phyloP scores from a whole-genome alignment of 352 stramenopile species.

The Pythium rishiriense region DNA sequence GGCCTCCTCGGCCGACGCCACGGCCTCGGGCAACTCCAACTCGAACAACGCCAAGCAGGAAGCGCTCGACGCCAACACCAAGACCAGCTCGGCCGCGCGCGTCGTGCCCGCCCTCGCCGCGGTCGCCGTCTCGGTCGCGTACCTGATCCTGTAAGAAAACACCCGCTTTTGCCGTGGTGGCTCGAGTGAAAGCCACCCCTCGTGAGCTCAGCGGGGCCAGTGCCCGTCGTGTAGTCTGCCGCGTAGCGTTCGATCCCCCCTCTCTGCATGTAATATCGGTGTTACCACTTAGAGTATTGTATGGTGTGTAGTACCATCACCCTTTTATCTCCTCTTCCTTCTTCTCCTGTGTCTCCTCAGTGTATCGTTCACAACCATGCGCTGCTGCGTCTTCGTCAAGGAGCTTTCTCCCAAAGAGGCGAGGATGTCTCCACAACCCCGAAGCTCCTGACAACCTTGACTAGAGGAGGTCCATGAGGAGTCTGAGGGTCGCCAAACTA shows the following conservation, averaged over 20 bases:
- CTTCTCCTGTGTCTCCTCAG: background rate
- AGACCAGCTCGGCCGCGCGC: constrained; percentile 33
- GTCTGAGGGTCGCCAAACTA: no score
- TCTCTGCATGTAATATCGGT: constrained; percentile 4
- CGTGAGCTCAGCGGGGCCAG: background rate
- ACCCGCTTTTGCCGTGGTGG: background rate
- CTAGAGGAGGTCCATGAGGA: no score
- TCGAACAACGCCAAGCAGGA: constrained; percentile 26
- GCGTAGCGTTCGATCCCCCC: background rate
- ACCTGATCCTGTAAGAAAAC: constrained; percentile 45
- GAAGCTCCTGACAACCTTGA: no score
- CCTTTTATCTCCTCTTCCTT: background rate
- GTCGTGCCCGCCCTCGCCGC: constrained; percentile 32
- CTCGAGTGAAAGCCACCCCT: constrained; percentile 7
- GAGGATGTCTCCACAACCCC: no score
- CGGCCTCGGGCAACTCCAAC: constrained; percentile 1
- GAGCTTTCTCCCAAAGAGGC: no score
- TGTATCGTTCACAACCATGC: no score
- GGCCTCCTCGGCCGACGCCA: no score
- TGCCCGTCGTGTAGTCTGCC: background rate
- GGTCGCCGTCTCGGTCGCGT: constrained; percentile 38
- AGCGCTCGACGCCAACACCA: constrained; percentile 37
- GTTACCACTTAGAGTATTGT: constrained; percentile 3
- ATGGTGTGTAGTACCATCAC: background rate
- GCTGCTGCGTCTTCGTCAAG: no score